phyloP scores from a whole-genome alignment of 2,329 filamentous ascomycete species.

The Sclerotinia minor region DNA sequence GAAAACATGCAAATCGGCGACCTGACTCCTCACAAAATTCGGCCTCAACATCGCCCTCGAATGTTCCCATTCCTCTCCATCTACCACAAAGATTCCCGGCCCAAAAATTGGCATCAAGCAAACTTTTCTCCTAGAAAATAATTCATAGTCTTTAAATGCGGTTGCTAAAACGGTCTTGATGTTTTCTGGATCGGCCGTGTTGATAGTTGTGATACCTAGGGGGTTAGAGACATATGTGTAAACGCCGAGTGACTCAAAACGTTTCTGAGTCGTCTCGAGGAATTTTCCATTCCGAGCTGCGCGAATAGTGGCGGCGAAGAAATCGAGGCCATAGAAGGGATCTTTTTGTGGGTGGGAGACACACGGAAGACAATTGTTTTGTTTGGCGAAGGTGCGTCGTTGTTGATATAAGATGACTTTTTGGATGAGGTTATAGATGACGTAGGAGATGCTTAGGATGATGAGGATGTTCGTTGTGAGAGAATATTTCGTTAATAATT shows the following conservation, averaged over 20 bases:
- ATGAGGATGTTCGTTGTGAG: constrained; percentile 9
- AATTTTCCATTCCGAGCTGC: constrained; percentile 44
- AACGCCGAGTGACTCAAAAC: constrained; percentile 39
- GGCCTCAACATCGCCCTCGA: constrained; percentile 55
- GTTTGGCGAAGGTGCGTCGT: constrained; percentile 22
- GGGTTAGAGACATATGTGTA: constrained; percentile 25
- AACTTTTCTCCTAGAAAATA: constrained; percentile 48
- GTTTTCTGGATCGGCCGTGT: constrained; percentile 57
- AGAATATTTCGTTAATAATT: background rate
- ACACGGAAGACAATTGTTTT: constrained; percentile 51
- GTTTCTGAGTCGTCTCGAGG: constrained; percentile 41
- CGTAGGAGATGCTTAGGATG: constrained; percentile 21
- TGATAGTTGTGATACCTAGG: constrained; percentile 43
- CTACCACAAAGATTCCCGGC: constrained; percentile 56
- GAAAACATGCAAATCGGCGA: constrained; percentile 55
- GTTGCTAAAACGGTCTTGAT: constrained; percentile 57
- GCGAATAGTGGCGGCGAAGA: constrained; percentile 46
- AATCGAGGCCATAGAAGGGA: constrained; percentile 54
- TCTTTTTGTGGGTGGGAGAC: constrained; percentile 53
- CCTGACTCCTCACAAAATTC: constrained; percentile 52
- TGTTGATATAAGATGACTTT: constrained; percentile 13
- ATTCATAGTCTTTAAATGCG: constrained; percentile 56
- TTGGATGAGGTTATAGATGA: constrained; percentile 26
- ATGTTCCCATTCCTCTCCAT: constrained; percentile 54
- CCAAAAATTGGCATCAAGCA: constrained; percentile 52